These are phyloP conservation scores for Ascochyta lentis DNA, from an alignment of 2,329 filamentous ascomycete genomes.

Conservation along the genomic window DNA sequence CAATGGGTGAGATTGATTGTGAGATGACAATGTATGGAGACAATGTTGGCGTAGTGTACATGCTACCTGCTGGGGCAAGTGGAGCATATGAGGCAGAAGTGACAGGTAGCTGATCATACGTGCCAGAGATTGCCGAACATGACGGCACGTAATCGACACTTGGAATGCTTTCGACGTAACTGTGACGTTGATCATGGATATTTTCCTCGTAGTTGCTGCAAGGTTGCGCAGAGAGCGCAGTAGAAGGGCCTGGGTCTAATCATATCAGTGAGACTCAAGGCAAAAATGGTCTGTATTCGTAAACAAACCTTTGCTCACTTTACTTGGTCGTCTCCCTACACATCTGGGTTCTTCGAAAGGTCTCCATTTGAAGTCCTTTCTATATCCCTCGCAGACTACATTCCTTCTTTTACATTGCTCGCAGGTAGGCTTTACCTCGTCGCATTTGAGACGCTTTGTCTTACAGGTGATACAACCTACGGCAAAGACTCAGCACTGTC, in stretches of 20 bases:
- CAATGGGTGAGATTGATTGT: slow-evolving; percentile 38
- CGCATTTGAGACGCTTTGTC: slow-evolving; percentile 74
- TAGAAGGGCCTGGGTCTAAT: slow-evolving; percentile 18
- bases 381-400: slow-evolving; percentile 73
- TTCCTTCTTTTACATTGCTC: slow-evolving; percentile 70
- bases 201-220: slow-evolving; percentile 1
- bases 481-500: slow-evolving; percentile 12
- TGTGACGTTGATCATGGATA: slow-evolving; percentile 14
- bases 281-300: not conserved
- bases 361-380: slow-evolving; percentile 78
- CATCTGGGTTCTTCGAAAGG: slow-evolving; percentile 70
- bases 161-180: slow-evolving; percentile 14
- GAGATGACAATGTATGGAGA: slow-evolving; percentile 35
- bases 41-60: slow-evolving; percentile 22
- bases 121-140: slow-evolving; percentile 15
- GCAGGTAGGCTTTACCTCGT: slow-evolving; percentile 73
- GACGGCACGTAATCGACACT: slow-evolving; percentile 22
- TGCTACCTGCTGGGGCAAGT: slow-evolving; percentile 12
- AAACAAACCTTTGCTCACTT: slow-evolving; percentile 55
- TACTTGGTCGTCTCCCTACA: slow-evolving; percentile 51
- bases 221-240: slow-evolving; percentile 9
- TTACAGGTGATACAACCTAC: slow-evolving; percentile 77
- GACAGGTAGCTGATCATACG: slow-evolving; percentile 18
- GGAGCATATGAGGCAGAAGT: slow-evolving; percentile 22
- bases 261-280: slow-evolving; percentile 14